Evolutionary conservation across 345 rosid species (phyloP).

Genomic region (Zanthoxylum bungeanum): DNA sequence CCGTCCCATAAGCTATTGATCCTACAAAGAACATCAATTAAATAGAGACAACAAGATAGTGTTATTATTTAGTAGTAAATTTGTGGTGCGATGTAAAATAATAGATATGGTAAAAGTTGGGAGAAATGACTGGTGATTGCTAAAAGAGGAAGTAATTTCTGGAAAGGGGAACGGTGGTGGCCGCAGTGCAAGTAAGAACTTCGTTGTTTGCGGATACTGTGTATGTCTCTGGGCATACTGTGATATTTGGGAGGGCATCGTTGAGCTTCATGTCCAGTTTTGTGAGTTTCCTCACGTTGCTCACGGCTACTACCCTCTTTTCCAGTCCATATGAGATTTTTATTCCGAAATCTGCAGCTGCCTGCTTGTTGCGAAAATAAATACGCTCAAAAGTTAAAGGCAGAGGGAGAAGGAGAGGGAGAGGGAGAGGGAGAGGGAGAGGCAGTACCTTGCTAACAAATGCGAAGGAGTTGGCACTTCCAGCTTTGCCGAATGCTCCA

Average conservation of each 20-base stretch:
- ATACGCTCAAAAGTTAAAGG: neutral
- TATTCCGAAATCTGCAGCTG: conserved; percentile 50
- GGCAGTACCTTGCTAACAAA: conserved; percentile 83
- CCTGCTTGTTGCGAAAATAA: conserved; percentile 38
- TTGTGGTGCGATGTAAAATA: too few species aligned
- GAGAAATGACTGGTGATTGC: neutral
- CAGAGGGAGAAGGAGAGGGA: neutral
- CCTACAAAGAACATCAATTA: too few species aligned
- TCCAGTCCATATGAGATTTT: conserved; percentile 58
- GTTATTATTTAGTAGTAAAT: too few species aligned
- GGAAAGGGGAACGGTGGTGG: conserved; percentile 76
- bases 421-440: neutral
- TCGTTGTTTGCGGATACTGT: conserved; percentile 61
- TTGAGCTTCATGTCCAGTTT: conserved; percentile 95
- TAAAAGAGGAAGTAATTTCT: conserved; percentile 86
- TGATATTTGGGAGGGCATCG: conserved; percentile 69
- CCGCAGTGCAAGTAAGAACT: conserved; percentile 66
- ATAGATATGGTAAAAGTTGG: neutral
- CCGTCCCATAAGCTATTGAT: too few species aligned
- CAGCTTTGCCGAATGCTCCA: conserved; percentile 96
- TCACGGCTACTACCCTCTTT: conserved; percentile 77
- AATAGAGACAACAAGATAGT: too few species aligned
- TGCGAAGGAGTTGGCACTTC: conserved; percentile 75
- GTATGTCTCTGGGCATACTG: conserved; percentile 88
- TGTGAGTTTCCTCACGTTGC: conserved; percentile 61